Evolutionary conservation across 257 asterid species (phyloP).

Genomic region (Scutellaria galericulata): DNA sequence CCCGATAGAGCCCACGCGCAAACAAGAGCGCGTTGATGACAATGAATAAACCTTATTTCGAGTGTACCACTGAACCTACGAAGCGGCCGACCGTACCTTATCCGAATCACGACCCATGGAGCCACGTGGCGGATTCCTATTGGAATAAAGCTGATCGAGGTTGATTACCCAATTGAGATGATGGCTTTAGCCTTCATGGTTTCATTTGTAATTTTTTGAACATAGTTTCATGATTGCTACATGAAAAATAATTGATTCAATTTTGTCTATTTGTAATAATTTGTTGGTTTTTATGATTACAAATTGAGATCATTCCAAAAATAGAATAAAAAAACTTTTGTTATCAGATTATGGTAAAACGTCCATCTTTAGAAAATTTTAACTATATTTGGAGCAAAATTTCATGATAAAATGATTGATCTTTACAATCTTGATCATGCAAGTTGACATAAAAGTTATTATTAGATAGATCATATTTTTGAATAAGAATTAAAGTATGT

Average conservation of each 20-base stretch:
- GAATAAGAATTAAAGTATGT: too few relatives aligned
- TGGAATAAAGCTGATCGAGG: constrained; percentile 14
- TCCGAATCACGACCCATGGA: constrained; percentile 17
- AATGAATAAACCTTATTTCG: not conserved
- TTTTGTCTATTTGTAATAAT: too few relatives aligned
- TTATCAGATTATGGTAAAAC: too few relatives aligned
- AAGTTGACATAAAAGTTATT: too few relatives aligned
- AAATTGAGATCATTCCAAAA: too few relatives aligned
- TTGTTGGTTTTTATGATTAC: too few relatives aligned
- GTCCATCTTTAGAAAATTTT: too few relatives aligned
- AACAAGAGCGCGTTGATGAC: not conserved
- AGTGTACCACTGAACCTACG: constrained; percentile 36
- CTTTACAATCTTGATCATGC: too few relatives aligned
- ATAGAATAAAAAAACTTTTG: too few relatives aligned
- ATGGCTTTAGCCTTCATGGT: not conserved
- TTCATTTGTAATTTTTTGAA: not conserved
- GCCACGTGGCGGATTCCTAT: constrained; percentile 29
- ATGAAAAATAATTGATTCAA: not conserved
- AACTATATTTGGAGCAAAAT: too few relatives aligned
- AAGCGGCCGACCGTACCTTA: constrained; percentile 50
- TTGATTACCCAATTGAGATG: constrained; percentile 33
- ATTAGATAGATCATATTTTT: too few relatives aligned
- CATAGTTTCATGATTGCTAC: not conserved
- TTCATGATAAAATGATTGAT: too few relatives aligned
- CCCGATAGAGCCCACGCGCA: constrained; percentile 16